Evolutionary conservation across 148 eudicot species (phyloP).

Genomic region (Amaranthus cruentus): DNA sequence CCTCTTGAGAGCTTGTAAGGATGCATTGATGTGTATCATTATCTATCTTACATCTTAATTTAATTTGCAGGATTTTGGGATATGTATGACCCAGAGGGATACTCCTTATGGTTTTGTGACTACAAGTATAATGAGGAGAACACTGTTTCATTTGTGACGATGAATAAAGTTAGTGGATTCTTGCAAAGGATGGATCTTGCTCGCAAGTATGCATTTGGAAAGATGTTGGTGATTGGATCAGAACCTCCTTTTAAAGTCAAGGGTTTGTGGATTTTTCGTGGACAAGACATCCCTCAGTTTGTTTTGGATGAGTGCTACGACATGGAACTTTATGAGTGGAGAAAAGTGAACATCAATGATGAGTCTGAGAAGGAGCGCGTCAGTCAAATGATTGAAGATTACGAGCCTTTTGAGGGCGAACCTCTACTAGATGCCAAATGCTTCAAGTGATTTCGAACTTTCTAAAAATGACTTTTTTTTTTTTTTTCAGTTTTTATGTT

Average conservation of each 20-base stretch:
- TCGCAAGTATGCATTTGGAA: constrained; percentile 45
- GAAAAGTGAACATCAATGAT: constrained; percentile 35
- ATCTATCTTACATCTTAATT: not conserved
- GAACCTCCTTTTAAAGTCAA: constrained; percentile 40
- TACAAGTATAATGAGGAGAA: constrained; percentile 43
- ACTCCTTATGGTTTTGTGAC: constrained; percentile 44
- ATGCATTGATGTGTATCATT: too few species aligned
- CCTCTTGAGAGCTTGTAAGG: too few species aligned
- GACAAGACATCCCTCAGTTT: constrained; percentile 39
- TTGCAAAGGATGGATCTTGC: constrained; percentile 44
- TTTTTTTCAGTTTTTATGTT: not conserved
- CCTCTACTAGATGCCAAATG: constrained; percentile 41
- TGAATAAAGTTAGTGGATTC: constrained; percentile 44
- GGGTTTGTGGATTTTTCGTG: constrained; percentile 51
- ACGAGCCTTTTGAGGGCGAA: constrained; percentile 45
- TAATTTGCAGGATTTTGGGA: constrained; percentile 66
- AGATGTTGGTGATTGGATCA: constrained; percentile 40
- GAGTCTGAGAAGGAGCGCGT: constrained; percentile 44
- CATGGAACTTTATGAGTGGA: constrained; percentile 48
- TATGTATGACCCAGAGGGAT: constrained; percentile 71
- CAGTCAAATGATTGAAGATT: constrained; percentile 46
- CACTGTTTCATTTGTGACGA: constrained; percentile 37
- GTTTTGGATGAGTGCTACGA: constrained; percentile 46
- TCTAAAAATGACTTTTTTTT: not conserved
- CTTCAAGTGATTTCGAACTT: constrained; percentile 24